Evolutionary conservation across 129 eudicot genomes (phyloP), one percentile per base, ranked within the genome.

Genomic region (Flaveria sonorensis): DNA sequence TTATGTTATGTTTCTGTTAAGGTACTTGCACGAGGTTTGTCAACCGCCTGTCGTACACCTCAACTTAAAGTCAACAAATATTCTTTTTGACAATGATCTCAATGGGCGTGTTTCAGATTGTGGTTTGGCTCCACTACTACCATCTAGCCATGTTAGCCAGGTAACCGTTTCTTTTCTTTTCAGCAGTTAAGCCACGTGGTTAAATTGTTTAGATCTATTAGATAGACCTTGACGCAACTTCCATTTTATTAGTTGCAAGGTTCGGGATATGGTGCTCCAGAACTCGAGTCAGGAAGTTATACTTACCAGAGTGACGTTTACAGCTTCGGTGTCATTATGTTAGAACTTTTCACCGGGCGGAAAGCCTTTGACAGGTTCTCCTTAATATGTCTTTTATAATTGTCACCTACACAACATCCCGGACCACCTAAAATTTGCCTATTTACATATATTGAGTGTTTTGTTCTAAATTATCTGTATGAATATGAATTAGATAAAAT

Each of bases 251-350:
- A 89, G 93, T 78, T 93, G 82, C 88, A 86, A 85, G 78, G 89
- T 48, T 77, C 68, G 9, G 99, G 97, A 62, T 95, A 91, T 61
- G 99, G 94, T 53, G 99, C 90, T 71, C 97, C 97, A 21, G 99
- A 95, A 81, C 94, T 95, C 19, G 99, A 95, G 77, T 82, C 73
- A 30, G 99, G 99, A 82, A 86, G 81, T 81, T 95, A 89, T 82
- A 87, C 95, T 7, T 80, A 68, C 71, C 89, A 88, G 65, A 95
- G 96, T 77, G 99, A 95, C 75, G 96, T 95, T 78, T 95, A 91
- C 74, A 89, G 99, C 88, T 95, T 95, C 75, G 99, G 99, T 52
- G 94, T 95, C 52, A 92, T 95, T 13, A 91, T 95, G 99, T 78
- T 95, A 56, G 94, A 89, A 79, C 94, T 95, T 77, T 74, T 95